Evolutionary conservation across 192 early-diverging fungal genomes (phyloP).

Genomic region (Podochytrium sp.): DNA sequence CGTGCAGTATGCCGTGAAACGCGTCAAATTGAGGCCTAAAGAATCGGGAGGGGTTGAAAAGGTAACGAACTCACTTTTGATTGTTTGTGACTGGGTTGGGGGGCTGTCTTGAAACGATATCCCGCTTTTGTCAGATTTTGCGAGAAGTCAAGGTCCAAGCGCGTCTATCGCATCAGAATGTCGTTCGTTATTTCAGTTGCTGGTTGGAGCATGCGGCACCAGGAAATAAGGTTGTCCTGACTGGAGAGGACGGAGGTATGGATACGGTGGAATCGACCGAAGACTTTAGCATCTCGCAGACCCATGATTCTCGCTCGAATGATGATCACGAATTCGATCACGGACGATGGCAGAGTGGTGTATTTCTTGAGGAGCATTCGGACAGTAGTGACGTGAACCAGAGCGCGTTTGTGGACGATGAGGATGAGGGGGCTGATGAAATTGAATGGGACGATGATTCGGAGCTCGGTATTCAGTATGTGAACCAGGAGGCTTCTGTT

Average conservation of each 20-base stretch:
- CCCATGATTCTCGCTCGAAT: not conserved
- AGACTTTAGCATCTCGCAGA: not conserved
- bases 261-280: conserved; percentile 20
- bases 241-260: conserved; percentile 10
- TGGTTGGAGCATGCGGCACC: conserved; percentile 82
- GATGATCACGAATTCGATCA: not conserved
- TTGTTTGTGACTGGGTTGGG: too few relatives aligned
- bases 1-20: conserved; percentile 90
- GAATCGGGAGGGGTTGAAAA: conserved; percentile 51
- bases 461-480: conserved; percentile 34
- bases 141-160: conserved; percentile 92
- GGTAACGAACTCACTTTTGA: not conserved
- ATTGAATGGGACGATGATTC: conserved; percentile 30
- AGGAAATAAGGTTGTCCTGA: conserved; percentile 9
- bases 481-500: too few relatives aligned
- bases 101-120: too few relatives aligned
- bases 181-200: conserved; percentile 89
- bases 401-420: conserved; percentile 17
- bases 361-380: not conserved
- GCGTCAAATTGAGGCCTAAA: conserved; percentile 60
- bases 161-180: conserved; percentile 82
- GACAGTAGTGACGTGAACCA: not conserved
- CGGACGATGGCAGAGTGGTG: not conserved
- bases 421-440: conserved; percentile 29
- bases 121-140: conserved; percentile 63